Evolutionary conservation across 2,329 filamentous ascomycete genomes (phyloP), one percentile per base, ranked within the genome.

Genomic region (Aspergillus eucalypticola): DNA sequence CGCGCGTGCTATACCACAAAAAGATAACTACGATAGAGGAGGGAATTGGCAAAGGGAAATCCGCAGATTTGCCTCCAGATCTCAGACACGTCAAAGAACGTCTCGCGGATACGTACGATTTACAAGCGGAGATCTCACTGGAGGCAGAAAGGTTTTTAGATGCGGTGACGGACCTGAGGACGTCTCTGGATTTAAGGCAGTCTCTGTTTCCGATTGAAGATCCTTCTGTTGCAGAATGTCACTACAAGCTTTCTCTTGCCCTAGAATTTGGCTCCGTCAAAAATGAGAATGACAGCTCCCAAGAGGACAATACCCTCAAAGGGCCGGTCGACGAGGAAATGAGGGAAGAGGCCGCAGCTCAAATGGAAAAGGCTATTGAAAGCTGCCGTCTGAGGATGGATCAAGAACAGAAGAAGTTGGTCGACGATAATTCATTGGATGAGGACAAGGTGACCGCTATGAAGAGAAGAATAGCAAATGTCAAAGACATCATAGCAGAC

Each of bases 181-280:
- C 89, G 13, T 88, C 92, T 1, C 85, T 98, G 52, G 85, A 85
- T 42, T 86, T 96, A 70, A 96, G 96, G 77, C 79, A 90, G 67
- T 84, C 90, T 54, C 83, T 98, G 2, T 92, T 91, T 72, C 84
- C 91, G 0, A 83, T 89, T 53, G 91, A 96, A 63, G 92, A 91
- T 13, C 90, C 92, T 68, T 84, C 96, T 54, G 85, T 98, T 59
- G 94, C 95, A 44, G 95, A 99, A 80, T 94, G 91, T 15, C 92
- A 99, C 79, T 99, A 90, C 82, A 98, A 97, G 78, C 88, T 99
- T 25, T 96, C 94, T 0, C 85, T 99, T 15, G 95, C 95, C 0
- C 84, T 99, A 27, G 95, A 99, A 73, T 98, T 98, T 68, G 91
- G 91, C 3, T 95, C 92, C 0, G 86, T 95, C 49, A 90, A 88